phyloP scores from a whole-genome alignment of 331 rosid species.

The Quercus tomentella region DNA sequence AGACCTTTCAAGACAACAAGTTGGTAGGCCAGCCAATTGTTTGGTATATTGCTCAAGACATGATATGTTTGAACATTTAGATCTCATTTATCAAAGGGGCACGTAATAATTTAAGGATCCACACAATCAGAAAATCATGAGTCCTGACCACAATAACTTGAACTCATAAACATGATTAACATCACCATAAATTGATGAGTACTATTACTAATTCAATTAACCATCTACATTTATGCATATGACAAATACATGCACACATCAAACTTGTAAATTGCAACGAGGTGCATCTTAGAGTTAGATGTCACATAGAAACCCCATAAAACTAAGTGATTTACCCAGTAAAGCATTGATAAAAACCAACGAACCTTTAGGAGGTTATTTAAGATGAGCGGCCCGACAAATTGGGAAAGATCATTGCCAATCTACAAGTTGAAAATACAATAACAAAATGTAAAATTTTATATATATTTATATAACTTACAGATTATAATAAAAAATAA shows the following conservation, averaged over 20 bases:
- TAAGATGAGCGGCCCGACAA: constrained; percentile 83
- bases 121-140: background rate
- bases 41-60: background rate
- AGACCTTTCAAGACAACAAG: too few species aligned
- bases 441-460: constrained; percentile 7
- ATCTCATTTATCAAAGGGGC: background rate
- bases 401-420: constrained; percentile 85
- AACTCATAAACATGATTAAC: background rate
- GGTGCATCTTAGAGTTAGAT: background rate
- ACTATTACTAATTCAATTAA: background rate
- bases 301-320: background rate
- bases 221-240: background rate
- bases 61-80: too few species aligned
- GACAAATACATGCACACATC: background rate
- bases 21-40: background rate
- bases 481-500: background rate
- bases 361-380: constrained; percentile 75
- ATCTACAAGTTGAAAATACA: constrained; percentile 50
- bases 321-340: background rate
- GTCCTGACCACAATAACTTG: background rate
- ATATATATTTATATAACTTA: background rate
- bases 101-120: background rate
- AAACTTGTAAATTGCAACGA: background rate
- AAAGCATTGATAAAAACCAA: constrained; percentile 18
- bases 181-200: background rate